Conservation (phyloP, 768 basidiomycete species). For the Hemileccinum rubropunctum region DNA sequence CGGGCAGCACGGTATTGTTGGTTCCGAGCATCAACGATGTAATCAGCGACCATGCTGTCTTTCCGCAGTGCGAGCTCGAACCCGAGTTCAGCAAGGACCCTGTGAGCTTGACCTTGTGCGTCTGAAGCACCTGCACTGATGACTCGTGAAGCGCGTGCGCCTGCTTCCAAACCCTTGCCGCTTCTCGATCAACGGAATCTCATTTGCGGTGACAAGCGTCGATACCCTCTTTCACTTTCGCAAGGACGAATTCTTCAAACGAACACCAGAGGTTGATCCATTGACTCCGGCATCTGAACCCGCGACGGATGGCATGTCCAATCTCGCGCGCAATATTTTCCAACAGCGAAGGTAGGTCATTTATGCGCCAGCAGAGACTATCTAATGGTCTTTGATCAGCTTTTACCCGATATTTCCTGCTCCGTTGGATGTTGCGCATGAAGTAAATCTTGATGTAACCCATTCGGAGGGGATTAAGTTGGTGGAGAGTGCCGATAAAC, state of each 20-base stretch:
- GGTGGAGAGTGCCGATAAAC: conserved; percentile 35
- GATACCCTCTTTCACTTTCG: conserved; percentile 89
- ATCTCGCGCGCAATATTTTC: conserved; percentile 74
- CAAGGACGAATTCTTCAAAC: conserved; percentile 75
- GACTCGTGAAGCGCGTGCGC: conserved; percentile 59
- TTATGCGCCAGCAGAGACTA: not conserved
- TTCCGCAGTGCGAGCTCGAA: conserved; percentile 74
- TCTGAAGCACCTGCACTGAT: not conserved
- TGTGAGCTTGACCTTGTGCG: conserved; percentile 37
- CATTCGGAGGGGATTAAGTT: conserved; percentile 56
- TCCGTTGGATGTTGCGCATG: conserved; percentile 66
- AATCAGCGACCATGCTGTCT: conserved; percentile 74
- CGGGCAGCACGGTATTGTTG: conserved; percentile 70
- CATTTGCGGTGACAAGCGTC: conserved; percentile 77
- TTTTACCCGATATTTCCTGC: conserved; percentile 96
- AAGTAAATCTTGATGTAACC: conserved; percentile 88
- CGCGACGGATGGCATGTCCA: conserved; percentile 72
- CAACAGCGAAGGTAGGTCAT: conserved; percentile 75
- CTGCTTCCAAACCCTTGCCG: conserved; percentile 84
- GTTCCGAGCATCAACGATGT: conserved; percentile 84
- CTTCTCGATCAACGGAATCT: conserved; percentile 82
- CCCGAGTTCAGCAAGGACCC: conserved; percentile 44
- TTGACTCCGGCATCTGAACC: conserved; percentile 41
- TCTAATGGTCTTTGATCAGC: conserved; percentile 38
- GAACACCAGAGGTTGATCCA: conserved; percentile 60